Percentiles rank a stretch among this genome's conserved stretches.
Conservation (phyloP, 2,329 filamentous ascomycete genomes). For the Fusarium sp. region DNA sequence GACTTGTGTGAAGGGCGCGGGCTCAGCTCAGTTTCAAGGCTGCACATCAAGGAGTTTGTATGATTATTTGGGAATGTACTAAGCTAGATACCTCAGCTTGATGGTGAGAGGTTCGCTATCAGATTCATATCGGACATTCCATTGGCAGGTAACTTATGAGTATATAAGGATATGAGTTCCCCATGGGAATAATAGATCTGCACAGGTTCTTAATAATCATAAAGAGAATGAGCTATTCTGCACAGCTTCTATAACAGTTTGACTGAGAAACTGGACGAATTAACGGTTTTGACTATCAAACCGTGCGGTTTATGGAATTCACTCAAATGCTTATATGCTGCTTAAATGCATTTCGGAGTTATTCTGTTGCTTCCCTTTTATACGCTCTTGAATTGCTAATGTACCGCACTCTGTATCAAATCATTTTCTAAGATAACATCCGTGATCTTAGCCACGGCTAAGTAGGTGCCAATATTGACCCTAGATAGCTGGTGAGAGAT, state of each 20-base stretch:
- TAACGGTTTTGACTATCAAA: too few relatives aligned
- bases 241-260: fast-evolving
- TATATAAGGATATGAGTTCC: background rate
- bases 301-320: too few relatives aligned
- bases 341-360: too few relatives aligned
- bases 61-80: background rate
- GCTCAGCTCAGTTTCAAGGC: too few relatives aligned
- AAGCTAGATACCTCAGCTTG: background rate
- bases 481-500: background rate
- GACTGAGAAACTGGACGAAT: too few relatives aligned
- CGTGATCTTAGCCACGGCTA: background rate
- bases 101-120: background rate
- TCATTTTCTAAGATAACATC: background rate
- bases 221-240: background rate
- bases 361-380: too few relatives aligned
- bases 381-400: too few relatives aligned
- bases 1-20: fast-evolving
- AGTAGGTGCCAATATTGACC: background rate
- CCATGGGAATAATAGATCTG: too few relatives aligned
- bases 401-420: background rate
- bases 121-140: background rate
- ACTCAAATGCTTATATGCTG: too few relatives aligned
- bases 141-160: fast-evolving
- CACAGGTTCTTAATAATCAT: too few relatives aligned
- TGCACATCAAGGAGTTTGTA: too few relatives aligned